phyloP scores from a whole-genome alignment of 2,329 filamentous ascomycete species.

The Xylaria sp. region DNA sequence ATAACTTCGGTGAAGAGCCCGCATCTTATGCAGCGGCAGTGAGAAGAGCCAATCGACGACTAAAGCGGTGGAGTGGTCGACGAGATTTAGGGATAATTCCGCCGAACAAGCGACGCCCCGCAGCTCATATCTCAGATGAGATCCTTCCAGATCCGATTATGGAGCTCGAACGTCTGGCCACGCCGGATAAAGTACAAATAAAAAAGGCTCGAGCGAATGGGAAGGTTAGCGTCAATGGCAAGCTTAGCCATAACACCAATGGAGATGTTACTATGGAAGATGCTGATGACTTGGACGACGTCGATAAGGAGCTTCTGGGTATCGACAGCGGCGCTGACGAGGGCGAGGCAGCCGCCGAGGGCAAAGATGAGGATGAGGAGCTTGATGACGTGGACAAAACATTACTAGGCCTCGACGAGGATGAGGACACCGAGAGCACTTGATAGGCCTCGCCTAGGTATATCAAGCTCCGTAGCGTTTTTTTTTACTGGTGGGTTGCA shows the following conservation, averaged over 20 bases:
- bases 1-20: conserved; percentile 82
- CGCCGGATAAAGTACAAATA: conserved; percentile 39
- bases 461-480: conserved; percentile 7
- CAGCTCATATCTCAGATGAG: conserved; percentile 34
- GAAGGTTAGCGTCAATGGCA: conserved; percentile 49
- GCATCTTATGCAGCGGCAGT: conserved; percentile 74
- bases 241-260: conserved; percentile 46
- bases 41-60: conserved; percentile 69
- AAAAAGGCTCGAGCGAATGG: conserved; percentile 48
- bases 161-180: conserved; percentile 33
- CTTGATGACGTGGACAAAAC: conserved; percentile 50
- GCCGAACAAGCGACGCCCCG: conserved; percentile 56
- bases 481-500: conserved; percentile 19
- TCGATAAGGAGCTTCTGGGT: conserved; percentile 63
- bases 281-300: conserved; percentile 65
- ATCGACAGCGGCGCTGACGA: conserved; percentile 59
- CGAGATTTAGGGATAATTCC: conserved; percentile 59
- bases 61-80: conserved; percentile 75
- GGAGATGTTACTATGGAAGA: conserved; percentile 60
- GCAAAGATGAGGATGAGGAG: conserved; percentile 60
- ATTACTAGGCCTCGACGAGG: conserved; percentile 49
- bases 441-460: conserved; percentile 32
- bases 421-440: conserved; percentile 47
- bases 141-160: conserved; percentile 34
- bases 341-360: conserved; percentile 43